phyloP scores from a whole-genome alignment of 108 stramenopile genomes.

The Asterionellopsis glacialis region DNA sequence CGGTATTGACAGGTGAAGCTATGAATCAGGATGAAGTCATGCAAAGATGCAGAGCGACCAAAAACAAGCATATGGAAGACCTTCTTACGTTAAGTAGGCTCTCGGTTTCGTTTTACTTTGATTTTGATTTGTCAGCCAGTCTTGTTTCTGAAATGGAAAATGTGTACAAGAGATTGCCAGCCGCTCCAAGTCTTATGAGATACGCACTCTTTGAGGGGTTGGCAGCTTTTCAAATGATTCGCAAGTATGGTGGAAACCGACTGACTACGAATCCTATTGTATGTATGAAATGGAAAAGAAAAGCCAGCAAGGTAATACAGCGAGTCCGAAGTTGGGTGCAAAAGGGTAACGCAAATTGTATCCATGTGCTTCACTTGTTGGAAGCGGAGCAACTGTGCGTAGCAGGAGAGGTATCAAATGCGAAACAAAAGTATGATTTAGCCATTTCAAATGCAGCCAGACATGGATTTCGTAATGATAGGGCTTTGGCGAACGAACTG shows the following conservation, averaged over 20 bases:
- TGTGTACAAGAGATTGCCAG: slow-evolving; percentile 7
- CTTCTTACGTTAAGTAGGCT: slow-evolving; percentile 4
- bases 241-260: neutral
- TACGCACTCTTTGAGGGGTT: slow-evolving; percentile 18
- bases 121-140: slow-evolving; percentile 10
- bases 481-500: slow-evolving; percentile 25
- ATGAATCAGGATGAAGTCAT: slow-evolving; percentile 15
- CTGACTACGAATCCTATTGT: no score
- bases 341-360: slow-evolving; percentile 12
- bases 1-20: slow-evolving; percentile 11
- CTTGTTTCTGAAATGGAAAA: neutral
- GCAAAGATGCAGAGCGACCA: neutral
- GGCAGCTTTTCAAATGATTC: slow-evolving; percentile 8
- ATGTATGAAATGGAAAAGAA: no score
- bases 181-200: slow-evolving; percentile 5
- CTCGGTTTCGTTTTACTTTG: slow-evolving; percentile 9
- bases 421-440: slow-evolving; percentile 21
- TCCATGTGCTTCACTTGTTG: slow-evolving; percentile 13
- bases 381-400: slow-evolving; percentile 12
- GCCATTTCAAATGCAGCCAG: slow-evolving; percentile 25
- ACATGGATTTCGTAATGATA: slow-evolving; percentile 21
- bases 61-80: slow-evolving; percentile 6
- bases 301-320: neutral
- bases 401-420: neutral
- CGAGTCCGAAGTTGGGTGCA: slow-evolving; percentile 11